These are phyloP conservation scores for Blumeria graminis DNA, from an alignment of 2,329 filamentous ascomycete genomes.

Conservation along the genomic window DNA sequence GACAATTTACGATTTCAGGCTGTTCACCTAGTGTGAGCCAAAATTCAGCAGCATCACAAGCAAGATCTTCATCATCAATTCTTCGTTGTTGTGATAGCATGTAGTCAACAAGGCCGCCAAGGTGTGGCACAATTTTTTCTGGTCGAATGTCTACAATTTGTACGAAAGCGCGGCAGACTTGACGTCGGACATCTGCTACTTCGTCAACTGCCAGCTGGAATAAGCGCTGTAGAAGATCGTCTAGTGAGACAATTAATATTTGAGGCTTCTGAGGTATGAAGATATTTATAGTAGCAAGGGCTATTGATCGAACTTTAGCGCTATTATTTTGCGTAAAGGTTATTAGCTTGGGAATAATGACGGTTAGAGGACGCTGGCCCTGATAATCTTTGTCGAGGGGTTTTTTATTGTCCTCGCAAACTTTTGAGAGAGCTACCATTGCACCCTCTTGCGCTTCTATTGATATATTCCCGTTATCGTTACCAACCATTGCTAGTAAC, in stretches of 20 bases:
- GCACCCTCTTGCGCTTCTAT: slow-evolving; percentile 68
- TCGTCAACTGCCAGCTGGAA: slow-evolving; percentile 59
- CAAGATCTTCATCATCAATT: slow-evolving; percentile 61
- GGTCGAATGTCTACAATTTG: slow-evolving; percentile 76
- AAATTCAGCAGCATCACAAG: slow-evolving; percentile 88
- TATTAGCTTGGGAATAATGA: slow-evolving; percentile 76
- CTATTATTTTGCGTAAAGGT: slow-evolving; percentile 58
- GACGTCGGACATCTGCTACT: slow-evolving; percentile 62
- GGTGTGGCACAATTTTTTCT: slow-evolving; percentile 73
- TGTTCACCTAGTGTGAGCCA: slow-evolving; percentile 90
- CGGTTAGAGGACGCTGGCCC: slow-evolving; percentile 66
- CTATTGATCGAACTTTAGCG: slow-evolving; percentile 54
- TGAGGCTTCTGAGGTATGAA: slow-evolving; percentile 72
- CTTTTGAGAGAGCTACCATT: slow-evolving; percentile 79
- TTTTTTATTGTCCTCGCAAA: slow-evolving; percentile 88
- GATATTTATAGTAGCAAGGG: slow-evolving; percentile 69
- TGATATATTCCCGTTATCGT: slow-evolving; percentile 41
- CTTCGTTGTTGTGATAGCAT: slow-evolving; percentile 75
- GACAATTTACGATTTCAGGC: slow-evolving; percentile 46
- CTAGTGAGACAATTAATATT: slow-evolving; percentile 57
- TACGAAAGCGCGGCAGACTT: slow-evolving; percentile 84
- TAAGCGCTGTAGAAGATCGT: slow-evolving; percentile 58
- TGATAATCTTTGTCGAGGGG: slow-evolving; percentile 70
- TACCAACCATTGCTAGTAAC: slow-evolving; percentile 53
- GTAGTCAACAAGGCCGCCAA: slow-evolving; percentile 73